Percentiles rank a stretch among this genome's conserved stretches.
Conservation (phyloP, 225 moss, liverwort and hornwort genomes). For the Pleurozium schreberi region DNA sequence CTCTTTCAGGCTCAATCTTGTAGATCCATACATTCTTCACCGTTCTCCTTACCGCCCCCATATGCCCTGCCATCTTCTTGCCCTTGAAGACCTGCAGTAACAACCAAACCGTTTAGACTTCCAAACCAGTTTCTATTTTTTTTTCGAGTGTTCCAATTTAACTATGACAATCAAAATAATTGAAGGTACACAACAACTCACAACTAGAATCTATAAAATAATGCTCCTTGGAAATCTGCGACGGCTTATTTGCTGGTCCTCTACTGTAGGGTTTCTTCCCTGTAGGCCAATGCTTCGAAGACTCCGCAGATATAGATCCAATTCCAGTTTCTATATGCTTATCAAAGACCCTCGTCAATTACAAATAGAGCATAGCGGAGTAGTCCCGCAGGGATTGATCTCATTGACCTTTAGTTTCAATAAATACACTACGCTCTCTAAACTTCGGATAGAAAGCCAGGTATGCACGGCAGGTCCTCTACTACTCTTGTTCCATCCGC, state of each 20-base stretch:
- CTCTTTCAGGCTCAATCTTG: conserved; percentile 88
- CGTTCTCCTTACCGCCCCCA: conserved; percentile 90
- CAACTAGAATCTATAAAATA: background rate
- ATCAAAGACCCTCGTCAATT: background rate
- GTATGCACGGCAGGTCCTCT: background rate
- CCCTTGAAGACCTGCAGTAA: conserved; percentile 82
- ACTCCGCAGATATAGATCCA: too few species aligned
- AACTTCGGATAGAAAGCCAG: background rate
- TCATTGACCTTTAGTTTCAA: background rate
- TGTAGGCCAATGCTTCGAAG: background rate
- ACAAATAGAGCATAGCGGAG: background rate
- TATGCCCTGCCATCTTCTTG: conserved; percentile 98
- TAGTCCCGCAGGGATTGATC: background rate
- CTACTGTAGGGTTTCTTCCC: background rate
- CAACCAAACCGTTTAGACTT: background rate
- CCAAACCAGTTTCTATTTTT: background rate
- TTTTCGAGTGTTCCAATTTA: background rate
- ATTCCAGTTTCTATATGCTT: background rate
- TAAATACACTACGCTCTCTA: background rate
- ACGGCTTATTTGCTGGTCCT: background rate
- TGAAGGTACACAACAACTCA: background rate
- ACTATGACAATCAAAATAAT: background rate
- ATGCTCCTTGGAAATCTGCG: background rate
- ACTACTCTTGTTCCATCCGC: background rate
- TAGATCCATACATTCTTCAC: conserved; percentile 97